Conservation (phyloP, 1,284 basidiomycete species). For the Microbotryomycetes sp. region DNA sequence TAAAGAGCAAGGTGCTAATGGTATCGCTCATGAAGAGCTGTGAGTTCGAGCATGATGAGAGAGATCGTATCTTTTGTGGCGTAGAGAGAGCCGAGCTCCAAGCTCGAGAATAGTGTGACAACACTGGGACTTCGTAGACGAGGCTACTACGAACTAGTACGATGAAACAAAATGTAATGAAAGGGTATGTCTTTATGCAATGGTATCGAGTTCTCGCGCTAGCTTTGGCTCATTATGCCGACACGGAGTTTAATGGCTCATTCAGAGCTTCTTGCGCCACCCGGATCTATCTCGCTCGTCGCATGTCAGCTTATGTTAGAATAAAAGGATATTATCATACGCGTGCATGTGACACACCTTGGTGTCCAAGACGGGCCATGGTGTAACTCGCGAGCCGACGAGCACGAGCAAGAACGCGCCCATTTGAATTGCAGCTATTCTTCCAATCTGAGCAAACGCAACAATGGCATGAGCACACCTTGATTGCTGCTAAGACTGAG, state of each 20-base stretch:
- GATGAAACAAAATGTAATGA: neutral
- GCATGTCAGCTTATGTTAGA: too few relatives aligned
- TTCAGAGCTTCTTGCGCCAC: neutral
- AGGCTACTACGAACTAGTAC: neutral
- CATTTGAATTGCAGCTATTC: conserved; percentile 4
- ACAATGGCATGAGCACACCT: neutral
- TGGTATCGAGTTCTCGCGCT: too few relatives aligned
- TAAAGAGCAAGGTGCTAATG: neutral
- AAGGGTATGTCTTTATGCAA: too few relatives aligned
- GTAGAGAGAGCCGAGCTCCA: neutral
- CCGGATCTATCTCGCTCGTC: neutral
- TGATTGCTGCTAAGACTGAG: neutral
- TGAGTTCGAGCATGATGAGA: too few relatives aligned
- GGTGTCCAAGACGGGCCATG: conserved; percentile 31
- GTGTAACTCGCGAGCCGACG: conserved; percentile 16
- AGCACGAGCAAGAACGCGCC: conserved; percentile 28
- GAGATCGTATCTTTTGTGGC: too few relatives aligned
- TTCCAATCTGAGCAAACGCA: conserved; percentile 1
- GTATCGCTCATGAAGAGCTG: neutral
- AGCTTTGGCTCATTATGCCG: too few relatives aligned
- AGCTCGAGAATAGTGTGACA: too few relatives aligned
- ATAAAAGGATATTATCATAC: too few relatives aligned
- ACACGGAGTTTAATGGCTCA: neutral
- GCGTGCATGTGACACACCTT: conserved; percentile 14
- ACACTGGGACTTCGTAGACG: neutral